Evolutionary conservation across 768 basidiomycete genomes (phyloP), one percentile per base, ranked within the genome.

Genomic region (Lyophyllum semitale): DNA sequence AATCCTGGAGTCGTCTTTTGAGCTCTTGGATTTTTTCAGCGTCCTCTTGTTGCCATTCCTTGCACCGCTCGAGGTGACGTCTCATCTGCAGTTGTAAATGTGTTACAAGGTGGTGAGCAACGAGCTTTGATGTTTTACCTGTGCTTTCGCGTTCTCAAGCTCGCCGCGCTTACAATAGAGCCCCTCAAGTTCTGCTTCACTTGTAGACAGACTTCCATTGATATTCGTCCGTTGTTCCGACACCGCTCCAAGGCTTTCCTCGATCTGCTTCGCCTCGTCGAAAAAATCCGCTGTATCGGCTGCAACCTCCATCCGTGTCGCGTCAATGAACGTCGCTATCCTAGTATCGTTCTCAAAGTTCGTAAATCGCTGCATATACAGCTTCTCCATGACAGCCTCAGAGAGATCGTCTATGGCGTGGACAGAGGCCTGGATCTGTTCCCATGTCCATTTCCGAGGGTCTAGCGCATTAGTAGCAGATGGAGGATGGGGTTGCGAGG

Each of bases 401-500:
- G 42, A 33, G 5, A 55, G 35, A 9, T 48, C 46, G 7, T 50
- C 44, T 1, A 59, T 15, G 8, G 25, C 32, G n/a, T 25, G n/a
- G n/a, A 53, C 29, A 2, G 54, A 53, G 1, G 29, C 38, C 32
- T 53, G 20, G 20, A 59, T 38, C 35, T 59, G 51, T 12, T 26
- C 26, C 59, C 55, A 56, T 4, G 51, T 56, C 59, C 54, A 56
- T 26, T 29, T 40, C 1, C 25, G 29, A 18, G 48, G 51, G 35
- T 55, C 48, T 22, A n/a, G 17, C n/a, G 17, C 11, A 0, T 45
- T 17, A 29, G 44, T 15, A 27, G 29, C 15, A 45, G n/a, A 17
- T 4, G 25, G 2, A 29, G 1, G 5, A 25, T 8, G 12, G 26
- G 30, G 18, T 17, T 1, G 8, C 2, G 18, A 29, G 22, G 12